phyloP scores from a whole-genome alignment of 306 rosid species.

The Gastrolobium bilobum region DNA sequence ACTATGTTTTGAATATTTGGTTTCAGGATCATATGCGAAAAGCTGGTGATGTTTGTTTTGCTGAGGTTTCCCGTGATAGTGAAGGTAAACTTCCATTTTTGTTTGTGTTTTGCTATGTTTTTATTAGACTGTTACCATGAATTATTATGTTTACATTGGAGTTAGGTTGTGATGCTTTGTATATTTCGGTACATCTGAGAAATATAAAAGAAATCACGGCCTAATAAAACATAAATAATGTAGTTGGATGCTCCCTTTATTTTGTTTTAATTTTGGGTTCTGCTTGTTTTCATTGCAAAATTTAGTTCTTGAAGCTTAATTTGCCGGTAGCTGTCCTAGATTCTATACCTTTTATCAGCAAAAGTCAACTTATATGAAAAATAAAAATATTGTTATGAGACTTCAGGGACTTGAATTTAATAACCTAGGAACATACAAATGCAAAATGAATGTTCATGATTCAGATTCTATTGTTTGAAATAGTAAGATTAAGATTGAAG shows the following conservation, averaged over 20 bases:
- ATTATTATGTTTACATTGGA: neutral
- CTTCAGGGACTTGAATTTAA: neutral
- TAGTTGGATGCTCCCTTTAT: constrained; percentile 1
- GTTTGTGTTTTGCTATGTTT: constrained; percentile 16
- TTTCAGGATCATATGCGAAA: constrained; percentile 99
- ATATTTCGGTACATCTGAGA: constrained; percentile 8
- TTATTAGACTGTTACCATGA: neutral
- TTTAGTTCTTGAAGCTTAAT: neutral
- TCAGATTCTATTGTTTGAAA: neutral
- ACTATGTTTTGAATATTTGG: constrained; percentile 24
- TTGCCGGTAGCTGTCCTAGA: neutral
- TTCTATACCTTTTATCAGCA: neutral
- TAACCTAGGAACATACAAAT: neutral
- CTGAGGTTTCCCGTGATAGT: constrained; percentile 96
- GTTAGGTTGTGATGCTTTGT: neutral
- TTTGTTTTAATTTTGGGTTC: constrained; percentile 1
- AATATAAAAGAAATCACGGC: neutral
- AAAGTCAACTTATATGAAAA: neutral
- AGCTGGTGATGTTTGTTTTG: constrained; percentile 99
- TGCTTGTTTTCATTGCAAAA: neutral
- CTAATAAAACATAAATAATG: neutral
- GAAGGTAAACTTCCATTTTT: constrained; percentile 67
- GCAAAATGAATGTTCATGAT: neutral
- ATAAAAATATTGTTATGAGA: neutral
- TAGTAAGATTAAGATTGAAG: neutral